These are phyloP conservation scores for Penicillium sumatraense DNA, from an alignment of 2,329 filamentous ascomycete species.

Conservation along the genomic window DNA sequence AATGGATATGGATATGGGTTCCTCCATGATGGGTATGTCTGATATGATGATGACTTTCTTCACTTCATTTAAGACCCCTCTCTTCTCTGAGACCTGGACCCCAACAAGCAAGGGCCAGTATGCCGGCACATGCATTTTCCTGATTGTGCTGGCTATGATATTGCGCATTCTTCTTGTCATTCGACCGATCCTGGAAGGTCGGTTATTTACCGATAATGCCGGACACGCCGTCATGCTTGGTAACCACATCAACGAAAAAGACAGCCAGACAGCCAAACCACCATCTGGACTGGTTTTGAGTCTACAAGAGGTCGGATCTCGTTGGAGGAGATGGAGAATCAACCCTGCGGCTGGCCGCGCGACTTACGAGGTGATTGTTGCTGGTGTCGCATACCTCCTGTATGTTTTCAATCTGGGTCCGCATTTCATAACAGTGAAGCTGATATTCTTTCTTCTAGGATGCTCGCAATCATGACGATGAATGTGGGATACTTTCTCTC, in stretches of 20 bases:
- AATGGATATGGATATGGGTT: slow-evolving; percentile 6
- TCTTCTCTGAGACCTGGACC: slow-evolving; percentile 72
- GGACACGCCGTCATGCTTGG: slow-evolving; percentile 7
- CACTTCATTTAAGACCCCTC: slow-evolving; percentile 61
- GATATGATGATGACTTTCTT: slow-evolving; percentile 47
- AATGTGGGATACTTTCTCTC: slow-evolving; percentile 83
- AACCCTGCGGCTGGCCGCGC: slow-evolving; percentile 78
- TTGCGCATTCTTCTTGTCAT: slow-evolving; percentile 72
- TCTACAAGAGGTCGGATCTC: slow-evolving; percentile 19
- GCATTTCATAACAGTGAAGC: background rate
- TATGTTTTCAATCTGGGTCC: slow-evolving; percentile 56
- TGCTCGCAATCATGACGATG: slow-evolving; percentile 87
- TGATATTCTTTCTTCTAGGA: slow-evolving; percentile 12
- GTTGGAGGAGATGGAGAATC: slow-evolving; percentile 65
- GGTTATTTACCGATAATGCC: slow-evolving; percentile 25
- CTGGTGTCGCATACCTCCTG: slow-evolving; percentile 79
- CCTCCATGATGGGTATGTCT: slow-evolving; percentile 24
- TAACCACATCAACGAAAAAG: slow-evolving; percentile 2
- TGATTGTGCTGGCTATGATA: slow-evolving; percentile 72
- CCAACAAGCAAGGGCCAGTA: slow-evolving; percentile 72
- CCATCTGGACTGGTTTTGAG: slow-evolving; percentile 14
- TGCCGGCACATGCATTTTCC: slow-evolving; percentile 86
- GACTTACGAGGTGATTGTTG: slow-evolving; percentile 68
- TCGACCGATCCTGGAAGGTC: slow-evolving; percentile 58
- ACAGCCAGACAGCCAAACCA: background rate